Evolutionary conservation across 78 protist species (phyloP).

Genomic region (slime mould (Dictyostelium discoideum)): DNA sequence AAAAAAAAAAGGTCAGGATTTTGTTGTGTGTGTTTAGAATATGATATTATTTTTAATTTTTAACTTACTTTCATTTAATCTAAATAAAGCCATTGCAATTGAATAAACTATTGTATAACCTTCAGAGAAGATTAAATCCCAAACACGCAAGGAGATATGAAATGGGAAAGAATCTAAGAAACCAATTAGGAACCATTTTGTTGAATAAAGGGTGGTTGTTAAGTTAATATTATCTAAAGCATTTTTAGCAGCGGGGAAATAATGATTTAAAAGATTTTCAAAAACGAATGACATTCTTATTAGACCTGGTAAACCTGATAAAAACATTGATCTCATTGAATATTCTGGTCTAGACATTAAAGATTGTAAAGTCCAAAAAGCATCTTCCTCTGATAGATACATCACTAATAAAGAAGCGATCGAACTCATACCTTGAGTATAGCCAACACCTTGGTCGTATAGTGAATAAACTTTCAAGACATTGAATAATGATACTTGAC

Average conservation of each 20-base stretch:
- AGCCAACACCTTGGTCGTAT: slow-evolving; percentile 36
- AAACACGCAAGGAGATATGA: slow-evolving; percentile 1
- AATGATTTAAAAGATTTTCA: slow-evolving; percentile 13
- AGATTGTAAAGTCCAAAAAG: slow-evolving; percentile 74
- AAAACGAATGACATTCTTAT: slow-evolving; percentile 40
- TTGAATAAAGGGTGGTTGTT: slow-evolving; percentile 21
- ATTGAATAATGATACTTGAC: slow-evolving; percentile 59
- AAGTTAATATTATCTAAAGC: slow-evolving; percentile 9
- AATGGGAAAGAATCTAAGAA: slow-evolving; percentile 63
- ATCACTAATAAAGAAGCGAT: slow-evolving; percentile 55
- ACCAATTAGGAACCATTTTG: slow-evolving; percentile 73
- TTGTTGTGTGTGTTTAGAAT: no score
- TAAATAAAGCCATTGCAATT: slow-evolving; percentile 33
- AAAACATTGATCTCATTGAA: slow-evolving; percentile 7
- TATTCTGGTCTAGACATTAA: slow-evolving; percentile 44
- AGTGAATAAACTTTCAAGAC: slow-evolving; percentile 45
- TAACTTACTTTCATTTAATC: slow-evolving; percentile 27
- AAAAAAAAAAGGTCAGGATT: neutral
- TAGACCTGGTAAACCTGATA: slow-evolving; percentile 28
- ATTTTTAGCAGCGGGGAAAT: slow-evolving; percentile 19
- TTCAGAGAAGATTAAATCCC: slow-evolving; percentile 59
- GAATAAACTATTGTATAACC: slow-evolving; percentile 64
- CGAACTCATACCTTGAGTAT: slow-evolving; percentile 73
- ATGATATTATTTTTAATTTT: no score
- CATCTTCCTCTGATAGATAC: slow-evolving; percentile 67